Evolutionary conservation across 257 asterid species (phyloP), one percentile per base, ranked within the genome.

Genomic region (Nicotiana obtusifolia): DNA sequence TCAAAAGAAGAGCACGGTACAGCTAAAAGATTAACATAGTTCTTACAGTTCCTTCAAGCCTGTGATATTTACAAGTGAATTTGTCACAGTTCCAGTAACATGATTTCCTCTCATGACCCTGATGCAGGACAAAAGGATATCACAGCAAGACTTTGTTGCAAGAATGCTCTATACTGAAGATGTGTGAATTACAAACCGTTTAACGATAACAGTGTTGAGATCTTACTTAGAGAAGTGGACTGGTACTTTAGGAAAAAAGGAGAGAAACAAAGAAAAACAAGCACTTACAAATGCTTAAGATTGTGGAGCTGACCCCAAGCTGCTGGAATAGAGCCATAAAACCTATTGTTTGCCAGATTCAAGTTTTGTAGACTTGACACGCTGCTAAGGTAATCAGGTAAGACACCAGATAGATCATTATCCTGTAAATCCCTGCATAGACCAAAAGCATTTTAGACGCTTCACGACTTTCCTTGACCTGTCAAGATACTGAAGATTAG

Each of bases 241-340:
- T 41, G 79, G 14, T 24, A 4, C 2, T 24, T 49, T 26, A 26
- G 62, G 64, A 16, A 75, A 75, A 49, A 10, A 20, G 44, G 24
- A 7, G 62, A 16, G 44, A 49, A 73, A 73, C 19, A 73, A 73
- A 49, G 44, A 49, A 75, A 49, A 75, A 75, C 41, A 47, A 47
- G 37, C 49, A 85, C 94, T 87, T 87, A 93, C 98, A 93, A 64
- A 83, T 90, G 86, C 81, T 93, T 95, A 71, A 95, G 90, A 80
- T 89, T 84, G 84, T 88, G 71, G 54, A 95, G 90, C 65, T 84
- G 91, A 71, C 91, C 93, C 99, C 97, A 95, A 17, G 93, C 85
- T 15, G 84, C 69, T 37, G 99, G 99, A 84, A 95, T 92, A 6
- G 95, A 81, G 81, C 99, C 97, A 53, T 57, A 90, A 81, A 95